Conservation (phyloP, 208 protist species). For the Acanthamoeba quina region DNA sequence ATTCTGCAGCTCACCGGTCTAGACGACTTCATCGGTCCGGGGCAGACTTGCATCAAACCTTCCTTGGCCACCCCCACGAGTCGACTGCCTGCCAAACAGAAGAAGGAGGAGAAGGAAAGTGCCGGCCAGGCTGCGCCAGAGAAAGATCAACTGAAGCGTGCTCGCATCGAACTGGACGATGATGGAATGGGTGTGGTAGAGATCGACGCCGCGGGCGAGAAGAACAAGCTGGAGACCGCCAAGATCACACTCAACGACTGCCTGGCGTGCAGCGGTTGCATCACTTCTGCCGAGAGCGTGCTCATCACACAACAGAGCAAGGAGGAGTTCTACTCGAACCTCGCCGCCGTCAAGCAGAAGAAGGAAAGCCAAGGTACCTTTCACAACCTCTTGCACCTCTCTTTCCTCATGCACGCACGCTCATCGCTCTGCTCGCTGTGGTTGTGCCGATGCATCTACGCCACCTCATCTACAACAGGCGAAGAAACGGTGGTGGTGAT, state of each 20-base stretch:
- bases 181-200: constrained; percentile 79
- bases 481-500: constrained; percentile 88
- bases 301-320: constrained; percentile 93
- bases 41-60: constrained; percentile 88
- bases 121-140: not conserved
- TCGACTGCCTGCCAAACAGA: not conserved
- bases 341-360: constrained; percentile 72
- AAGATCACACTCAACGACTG: constrained; percentile 91
- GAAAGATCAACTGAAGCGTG: not conserved
- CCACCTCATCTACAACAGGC: no score
- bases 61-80: not conserved
- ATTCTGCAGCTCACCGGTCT: constrained; percentile 87
- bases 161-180: constrained; percentile 77
- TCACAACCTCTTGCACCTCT: not conserved
- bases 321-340: constrained; percentile 84
- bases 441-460: no score
- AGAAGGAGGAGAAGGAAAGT: not conserved
- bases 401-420: not conserved
- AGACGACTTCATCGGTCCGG: constrained; percentile 89
- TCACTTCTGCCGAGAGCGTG: constrained; percentile 98
- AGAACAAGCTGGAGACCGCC: constrained; percentile 83
- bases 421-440: not conserved
- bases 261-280: constrained; percentile 95
- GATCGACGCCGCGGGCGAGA: constrained; percentile 77
- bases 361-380: not conserved